Base-by-base conservation (phyloP, 1,284 basidiomycete species). In the Cutaneotrichosporon dermatis region DNA sequence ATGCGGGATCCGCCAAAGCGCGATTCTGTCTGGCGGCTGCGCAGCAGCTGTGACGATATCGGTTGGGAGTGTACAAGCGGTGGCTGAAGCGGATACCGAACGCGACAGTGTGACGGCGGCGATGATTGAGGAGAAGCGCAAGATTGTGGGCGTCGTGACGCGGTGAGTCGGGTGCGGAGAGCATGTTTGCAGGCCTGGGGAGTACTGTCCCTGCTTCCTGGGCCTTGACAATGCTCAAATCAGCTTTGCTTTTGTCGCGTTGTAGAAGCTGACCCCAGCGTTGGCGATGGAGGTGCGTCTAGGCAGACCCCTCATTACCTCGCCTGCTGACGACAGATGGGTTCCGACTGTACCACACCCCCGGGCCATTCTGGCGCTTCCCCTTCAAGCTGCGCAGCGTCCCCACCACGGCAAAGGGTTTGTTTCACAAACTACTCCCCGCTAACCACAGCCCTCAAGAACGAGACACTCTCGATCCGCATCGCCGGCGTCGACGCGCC, bases 401-500 rank as follows among this genome's bases (percentile, higher is more conserved):
- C 48, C 90, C 92, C 0, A 74, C 76, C 1, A 70, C 74, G 11
- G 66, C 75, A 4, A 87, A 85, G 84, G 86, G 89, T 89, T 51
- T 36, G 75, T 43, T 6, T 41, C 45, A 25, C 25, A 25, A 25
- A 25, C 25, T 25, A 25, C 25, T 25, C 25, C 25, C 7, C 9
- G 53, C 44, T 48, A 6, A 45, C 16, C n/a, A 6, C 63, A 89
- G 89, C 84, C 1, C 79, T 92, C 53, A 87, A 84, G 71, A 83
- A 87, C 62, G 79, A 89, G 67, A 94, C 91, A 0, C 81, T 95
- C 16, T 86, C 88, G 68, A 86, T 96, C 49, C 85, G 92, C 33
- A 84, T 95, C 51, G 89, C 88, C 8, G 92, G 89, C 0, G 85
- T 92, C 9, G 92, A 96, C 73, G 92, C 92, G 1, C 92, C 92